Base-by-base conservation (phyloP, 164 flowering plant genomes). In the Chimonanthus praecox region DNA sequence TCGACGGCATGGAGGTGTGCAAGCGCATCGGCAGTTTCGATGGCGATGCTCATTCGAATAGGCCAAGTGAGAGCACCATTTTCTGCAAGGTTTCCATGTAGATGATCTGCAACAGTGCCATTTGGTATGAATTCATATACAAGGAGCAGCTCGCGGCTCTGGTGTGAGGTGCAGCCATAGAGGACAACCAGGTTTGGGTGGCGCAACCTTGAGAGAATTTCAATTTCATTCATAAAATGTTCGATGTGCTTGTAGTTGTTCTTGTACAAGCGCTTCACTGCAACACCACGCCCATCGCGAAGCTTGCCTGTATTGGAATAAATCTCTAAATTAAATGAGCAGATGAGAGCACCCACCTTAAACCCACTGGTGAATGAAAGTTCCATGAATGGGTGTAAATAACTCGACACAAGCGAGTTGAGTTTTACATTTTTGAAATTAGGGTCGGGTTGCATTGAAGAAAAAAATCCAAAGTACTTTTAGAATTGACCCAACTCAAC, bases 121-220 rank as follows among this genome's bases (percentile, higher is more conserved):
- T 33, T 33, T 33, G 33, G 33, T 33, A 33, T 33, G 33, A 33
- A 33, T 33, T 33, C 33, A 33, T 33, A 33, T 33, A 33, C 33
- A 33, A 33, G 92, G 69, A 92, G 86, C 65, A 92, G 92, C 71
- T 89, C 92, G 0, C 86, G 83, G 82, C 93, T 86, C 65, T 63
- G 84, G 20, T 80, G 82, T 7, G 94, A 90, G 16, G 97, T 88
- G 83, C 94, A 92, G 1, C 94, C 97, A 70, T 87, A 90, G 9
- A 90, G 90, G 65, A 89, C 50, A 48, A 90, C 94, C 11, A 92
- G 91, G 72, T 88, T 87, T 16, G 63, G 82, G 84, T 92, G 97
- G 68, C 83, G 85, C 68, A 92, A 67, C 6, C 84, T 71, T 0
- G 92, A 85, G 48, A 92, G 89, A 79, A 92, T 89, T 70, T 83